phyloP scores from a whole-genome alignment of 345 rosid species.

The Populus euphratica region DNA sequence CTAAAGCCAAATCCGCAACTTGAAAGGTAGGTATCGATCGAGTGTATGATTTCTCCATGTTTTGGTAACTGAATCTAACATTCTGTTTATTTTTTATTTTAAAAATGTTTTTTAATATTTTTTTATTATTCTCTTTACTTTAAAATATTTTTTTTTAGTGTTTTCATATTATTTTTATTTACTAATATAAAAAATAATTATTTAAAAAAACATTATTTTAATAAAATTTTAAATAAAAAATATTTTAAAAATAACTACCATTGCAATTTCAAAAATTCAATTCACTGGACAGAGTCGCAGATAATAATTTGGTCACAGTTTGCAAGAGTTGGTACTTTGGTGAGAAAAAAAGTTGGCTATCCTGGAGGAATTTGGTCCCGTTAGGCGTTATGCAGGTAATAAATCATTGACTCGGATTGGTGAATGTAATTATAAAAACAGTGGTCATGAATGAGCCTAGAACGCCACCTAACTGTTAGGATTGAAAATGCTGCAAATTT shows the following conservation, averaged over 20 bases:
- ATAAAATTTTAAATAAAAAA: too few relatives aligned
- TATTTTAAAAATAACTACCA: too few relatives aligned
- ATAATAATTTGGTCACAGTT: neutral
- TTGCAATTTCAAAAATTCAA: fast-evolving
- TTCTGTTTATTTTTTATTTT: too few relatives aligned
- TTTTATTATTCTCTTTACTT: too few relatives aligned
- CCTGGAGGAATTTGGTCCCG: neutral
- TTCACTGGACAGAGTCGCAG: neutral
- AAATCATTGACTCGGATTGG: neutral
- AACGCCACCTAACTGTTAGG: neutral
- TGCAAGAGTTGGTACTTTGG: neutral
- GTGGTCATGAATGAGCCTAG: neutral
- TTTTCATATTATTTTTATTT: too few relatives aligned
- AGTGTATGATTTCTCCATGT: neutral
- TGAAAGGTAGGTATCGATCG: neutral
- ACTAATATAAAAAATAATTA: too few relatives aligned
- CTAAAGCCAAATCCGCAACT: neutral
- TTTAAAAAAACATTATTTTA: too few relatives aligned
- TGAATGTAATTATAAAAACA: neutral
- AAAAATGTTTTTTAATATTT: too few relatives aligned
- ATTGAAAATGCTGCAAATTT: neutral
- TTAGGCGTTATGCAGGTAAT: neutral
- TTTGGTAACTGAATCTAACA: neutral
- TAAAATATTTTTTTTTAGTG: fast-evolving
- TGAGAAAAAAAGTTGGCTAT: neutral